phyloP scores from a whole-genome alignment of 495 filamentous ascomycete species.

The Penicillium coprophilum region DNA sequence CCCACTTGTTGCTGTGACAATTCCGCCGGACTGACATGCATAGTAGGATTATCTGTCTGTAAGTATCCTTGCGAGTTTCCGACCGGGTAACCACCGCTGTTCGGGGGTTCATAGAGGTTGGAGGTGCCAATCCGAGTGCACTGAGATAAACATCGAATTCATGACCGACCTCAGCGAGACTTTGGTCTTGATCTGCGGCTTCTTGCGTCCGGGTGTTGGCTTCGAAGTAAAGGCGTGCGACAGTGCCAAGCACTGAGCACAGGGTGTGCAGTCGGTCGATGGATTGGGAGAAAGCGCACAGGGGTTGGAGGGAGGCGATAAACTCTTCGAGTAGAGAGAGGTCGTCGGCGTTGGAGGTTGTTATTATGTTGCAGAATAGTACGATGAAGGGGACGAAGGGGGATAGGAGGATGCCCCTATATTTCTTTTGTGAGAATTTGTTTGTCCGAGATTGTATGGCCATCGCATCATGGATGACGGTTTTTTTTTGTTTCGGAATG shows the following conservation, averaged over 20 bases:
- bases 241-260: slow-evolving; percentile 59
- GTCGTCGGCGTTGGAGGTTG: slow-evolving; percentile 45
- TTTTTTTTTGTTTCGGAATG: not conserved
- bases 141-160: slow-evolving; percentile 66
- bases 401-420: slow-evolving; percentile 61
- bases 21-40: slow-evolving; percentile 6
- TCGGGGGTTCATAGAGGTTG: slow-evolving; percentile 5
- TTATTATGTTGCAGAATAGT: slow-evolving; percentile 67
- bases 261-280: slow-evolving; percentile 59
- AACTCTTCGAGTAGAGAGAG: slow-evolving; percentile 56
- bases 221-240: slow-evolving; percentile 63
- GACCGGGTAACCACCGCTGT: not conserved
- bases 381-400: slow-evolving; percentile 71
- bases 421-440: slow-evolving; percentile 6
- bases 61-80: slow-evolving; percentile 7
- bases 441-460: not conserved
- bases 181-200: slow-evolving; percentile 42
- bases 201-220: slow-evolving; percentile 51
- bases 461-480: not conserved
- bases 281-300: slow-evolving; percentile 53
- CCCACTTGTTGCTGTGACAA: slow-evolving; percentile 16
- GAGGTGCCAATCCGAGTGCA: slow-evolving; percentile 61
- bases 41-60: slow-evolving; percentile 14
- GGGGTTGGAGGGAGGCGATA: slow-evolving; percentile 53
- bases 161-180: slow-evolving; percentile 50